These are phyloP conservation scores for Perkinsus marinus DNA, from an alignment of 169 alveolate genomes.

Conservation along the genomic window DNA sequence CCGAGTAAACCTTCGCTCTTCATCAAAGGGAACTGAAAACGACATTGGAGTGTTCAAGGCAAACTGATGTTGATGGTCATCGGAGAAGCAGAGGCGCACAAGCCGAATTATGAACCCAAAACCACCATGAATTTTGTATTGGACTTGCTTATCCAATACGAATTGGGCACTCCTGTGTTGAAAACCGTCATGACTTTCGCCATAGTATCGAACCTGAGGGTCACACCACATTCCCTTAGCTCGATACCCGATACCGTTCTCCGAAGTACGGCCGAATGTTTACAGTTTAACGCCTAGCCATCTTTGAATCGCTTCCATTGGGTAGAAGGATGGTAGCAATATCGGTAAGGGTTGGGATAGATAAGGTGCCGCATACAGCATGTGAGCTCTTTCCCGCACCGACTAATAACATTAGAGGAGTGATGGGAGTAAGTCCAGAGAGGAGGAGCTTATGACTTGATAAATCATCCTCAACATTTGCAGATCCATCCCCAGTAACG, in stretches of 20 bases:
- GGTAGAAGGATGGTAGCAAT: constrained; percentile 63
- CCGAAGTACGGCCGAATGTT: constrained; percentile 5
- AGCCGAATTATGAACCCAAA: not conserved
- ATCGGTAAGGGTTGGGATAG: constrained; percentile 63
- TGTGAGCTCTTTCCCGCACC: constrained; percentile 74
- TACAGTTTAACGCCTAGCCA: constrained; percentile 67
- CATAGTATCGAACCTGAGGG: not conserved
- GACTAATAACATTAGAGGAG: constrained; percentile 32
- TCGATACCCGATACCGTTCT: not conserved
- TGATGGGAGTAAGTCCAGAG: not conserved
- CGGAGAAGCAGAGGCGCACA: not conserved
- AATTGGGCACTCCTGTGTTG: constrained; percentile 41
- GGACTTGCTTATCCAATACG: constrained; percentile 38
- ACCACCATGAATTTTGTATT: constrained; percentile 28
- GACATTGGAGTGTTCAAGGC: not conserved
- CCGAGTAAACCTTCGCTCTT: constrained; percentile 44
- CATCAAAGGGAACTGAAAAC: constrained; percentile 37
- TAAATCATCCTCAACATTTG: not conserved
- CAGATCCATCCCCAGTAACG: constrained; percentile 44
- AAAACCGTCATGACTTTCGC: not conserved
- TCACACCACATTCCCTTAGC: not conserved
- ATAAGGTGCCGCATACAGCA: constrained; percentile 68
- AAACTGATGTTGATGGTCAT: not conserved
- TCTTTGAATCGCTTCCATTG: constrained; percentile 64
- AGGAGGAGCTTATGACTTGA: not conserved